A percentile compares a stretch with the other conserved stretches of the same genome.
These are phyloP conservation scores for Trifolium subterraneum DNA, from an alignment of 306 rosid species.

Conservation along the genomic window DNA sequence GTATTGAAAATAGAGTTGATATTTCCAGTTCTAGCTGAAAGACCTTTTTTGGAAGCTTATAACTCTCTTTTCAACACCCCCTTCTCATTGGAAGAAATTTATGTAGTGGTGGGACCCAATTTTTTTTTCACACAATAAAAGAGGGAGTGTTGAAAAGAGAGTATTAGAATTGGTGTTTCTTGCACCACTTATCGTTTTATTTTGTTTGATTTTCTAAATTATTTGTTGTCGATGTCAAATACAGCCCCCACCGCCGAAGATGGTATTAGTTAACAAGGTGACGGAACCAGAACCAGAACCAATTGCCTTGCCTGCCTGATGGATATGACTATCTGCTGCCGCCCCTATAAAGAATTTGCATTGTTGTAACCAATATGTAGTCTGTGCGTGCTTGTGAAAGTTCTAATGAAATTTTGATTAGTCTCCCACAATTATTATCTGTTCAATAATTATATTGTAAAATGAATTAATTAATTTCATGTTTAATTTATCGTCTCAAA, in stretches of 20 bases:
- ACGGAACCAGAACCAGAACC: constrained; percentile 52
- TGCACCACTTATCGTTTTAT: background rate
- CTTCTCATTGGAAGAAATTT: background rate
- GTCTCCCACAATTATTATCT: constrained; percentile 28
- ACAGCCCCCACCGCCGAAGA: constrained; percentile 70
- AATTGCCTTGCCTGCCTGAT: constrained; percentile 47
- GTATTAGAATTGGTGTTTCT: background rate
- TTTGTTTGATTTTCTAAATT: constrained; percentile 34
- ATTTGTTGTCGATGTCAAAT: constrained; percentile 34
- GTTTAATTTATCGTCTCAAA: constrained; percentile 34
- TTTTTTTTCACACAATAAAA: background rate
- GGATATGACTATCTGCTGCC: constrained; percentile 38
- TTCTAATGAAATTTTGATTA: constrained; percentile 40
- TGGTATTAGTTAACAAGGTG: constrained; percentile 43
- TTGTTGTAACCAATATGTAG: constrained; percentile 32
- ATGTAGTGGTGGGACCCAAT: background rate
- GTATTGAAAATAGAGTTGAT: too few species aligned
- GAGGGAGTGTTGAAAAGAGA: background rate
- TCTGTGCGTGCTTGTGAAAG: constrained; percentile 18
- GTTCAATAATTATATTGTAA: constrained; percentile 34
- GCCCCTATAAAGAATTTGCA: constrained; percentile 11
- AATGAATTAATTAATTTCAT: constrained; percentile 29
- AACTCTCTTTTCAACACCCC: background rate
- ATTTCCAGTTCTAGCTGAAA: too few species aligned
- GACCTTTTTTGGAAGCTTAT: background rate